phyloP scores from a whole-genome alignment of 163 green algal genomes.

The Coccomyxa subellipsoidea region DNA sequence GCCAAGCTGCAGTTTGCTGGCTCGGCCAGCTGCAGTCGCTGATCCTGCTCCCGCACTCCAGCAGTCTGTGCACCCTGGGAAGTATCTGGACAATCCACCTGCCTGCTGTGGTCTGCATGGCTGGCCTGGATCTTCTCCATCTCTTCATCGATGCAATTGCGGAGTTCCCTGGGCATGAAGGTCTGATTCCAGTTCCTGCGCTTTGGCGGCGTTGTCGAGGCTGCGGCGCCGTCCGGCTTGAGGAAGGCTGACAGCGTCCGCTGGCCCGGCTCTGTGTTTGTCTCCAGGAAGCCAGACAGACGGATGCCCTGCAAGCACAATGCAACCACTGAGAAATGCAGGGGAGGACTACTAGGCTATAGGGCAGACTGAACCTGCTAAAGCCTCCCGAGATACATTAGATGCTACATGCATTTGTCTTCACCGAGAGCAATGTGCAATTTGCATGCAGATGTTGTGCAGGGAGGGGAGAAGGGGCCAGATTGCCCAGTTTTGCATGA shows the following conservation, averaged over 20 bases:
- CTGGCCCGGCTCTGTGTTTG: not conserved
- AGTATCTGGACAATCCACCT: not conserved
- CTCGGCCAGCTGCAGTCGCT: not conserved
- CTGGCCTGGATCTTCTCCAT: not conserved
- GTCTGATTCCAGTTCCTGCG: conserved; percentile 11
- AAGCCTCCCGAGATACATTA: too few relatives aligned
- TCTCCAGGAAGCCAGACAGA: conserved; percentile 49
- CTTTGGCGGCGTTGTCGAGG: too few relatives aligned
- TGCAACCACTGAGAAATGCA: not conserved
- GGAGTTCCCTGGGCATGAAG: not conserved
- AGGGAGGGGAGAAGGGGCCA: too few relatives aligned
- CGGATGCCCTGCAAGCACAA: conserved; percentile 44
- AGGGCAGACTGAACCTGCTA: too few relatives aligned
- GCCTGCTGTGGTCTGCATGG: not conserved
- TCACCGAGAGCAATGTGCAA: too few relatives aligned
- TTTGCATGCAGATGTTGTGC: too few relatives aligned
- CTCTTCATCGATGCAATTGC: not conserved
- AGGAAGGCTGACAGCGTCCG: conserved; percentile 11
- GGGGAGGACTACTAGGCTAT: too few relatives aligned
- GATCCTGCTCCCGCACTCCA: not conserved
- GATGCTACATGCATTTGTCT: too few relatives aligned
- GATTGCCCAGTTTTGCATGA: too few relatives aligned
- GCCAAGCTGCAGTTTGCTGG: not conserved
- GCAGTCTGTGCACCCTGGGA: not conserved
- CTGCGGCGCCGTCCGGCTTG: not conserved